Conservation (phyloP, 2,329 filamentous ascomycete genomes). For the Fusarium setosum region DNA sequence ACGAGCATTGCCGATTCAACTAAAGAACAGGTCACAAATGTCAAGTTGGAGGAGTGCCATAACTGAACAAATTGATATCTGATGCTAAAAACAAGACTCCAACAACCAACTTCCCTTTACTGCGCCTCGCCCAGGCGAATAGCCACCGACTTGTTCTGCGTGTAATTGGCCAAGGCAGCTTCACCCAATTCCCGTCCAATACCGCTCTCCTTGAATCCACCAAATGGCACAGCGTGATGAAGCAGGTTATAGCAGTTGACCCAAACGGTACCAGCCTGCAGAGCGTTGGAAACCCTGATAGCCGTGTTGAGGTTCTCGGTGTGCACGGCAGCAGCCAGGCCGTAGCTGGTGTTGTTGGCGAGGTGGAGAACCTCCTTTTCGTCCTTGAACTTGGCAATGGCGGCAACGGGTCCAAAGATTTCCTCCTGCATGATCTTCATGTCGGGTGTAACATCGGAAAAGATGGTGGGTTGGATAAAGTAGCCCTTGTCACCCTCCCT, state of each 20-base stretch:
- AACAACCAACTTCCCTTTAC: not conserved
- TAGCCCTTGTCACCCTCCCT: slow-evolving; percentile 80
- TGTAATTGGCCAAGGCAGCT: slow-evolving; percentile 74
- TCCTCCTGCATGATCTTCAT: slow-evolving; percentile 96
- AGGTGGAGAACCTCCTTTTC: slow-evolving; percentile 81
- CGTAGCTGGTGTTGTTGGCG: slow-evolving; percentile 82
- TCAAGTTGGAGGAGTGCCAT: too few relatives aligned
- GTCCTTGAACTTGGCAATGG: slow-evolving; percentile 86
- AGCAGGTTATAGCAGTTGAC: slow-evolving; percentile 76
- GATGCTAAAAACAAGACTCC: too few relatives aligned
- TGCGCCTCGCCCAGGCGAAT: not conserved
- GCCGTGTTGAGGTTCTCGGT: slow-evolving; percentile 86
- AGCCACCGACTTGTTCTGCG: slow-evolving; percentile 72
- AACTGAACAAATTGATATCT: too few relatives aligned
- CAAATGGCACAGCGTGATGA: slow-evolving; percentile 74
- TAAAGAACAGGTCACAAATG: too few relatives aligned
- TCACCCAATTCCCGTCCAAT: slow-evolving; percentile 82
- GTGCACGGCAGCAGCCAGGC: slow-evolving; percentile 85
- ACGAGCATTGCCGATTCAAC: too few relatives aligned
- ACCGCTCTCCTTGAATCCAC: slow-evolving; percentile 82
- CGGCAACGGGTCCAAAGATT: slow-evolving; percentile 90
- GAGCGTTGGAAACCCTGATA: slow-evolving; percentile 78
- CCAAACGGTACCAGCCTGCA: slow-evolving; percentile 77
- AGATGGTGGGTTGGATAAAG: slow-evolving; percentile 94
- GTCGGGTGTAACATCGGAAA: slow-evolving; percentile 81